Conservation (phyloP, 768 basidiomycete genomes). For the Naganishia vishniacii region DNA sequence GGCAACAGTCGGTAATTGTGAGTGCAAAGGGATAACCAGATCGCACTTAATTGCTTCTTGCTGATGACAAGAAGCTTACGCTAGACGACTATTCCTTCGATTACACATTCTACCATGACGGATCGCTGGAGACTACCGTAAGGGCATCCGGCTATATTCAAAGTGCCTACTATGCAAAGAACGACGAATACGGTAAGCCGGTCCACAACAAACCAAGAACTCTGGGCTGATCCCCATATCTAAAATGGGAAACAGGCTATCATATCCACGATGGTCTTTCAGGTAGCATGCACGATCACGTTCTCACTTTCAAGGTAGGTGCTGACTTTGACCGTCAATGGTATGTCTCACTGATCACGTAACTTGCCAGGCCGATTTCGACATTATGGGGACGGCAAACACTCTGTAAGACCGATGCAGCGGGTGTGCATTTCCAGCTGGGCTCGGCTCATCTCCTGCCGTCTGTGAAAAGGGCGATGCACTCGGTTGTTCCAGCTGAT, state of each 20-base stretch:
- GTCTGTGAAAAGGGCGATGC: slow-evolving; percentile 12
- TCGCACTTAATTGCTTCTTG: background rate
- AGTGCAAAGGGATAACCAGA: slow-evolving; percentile 46
- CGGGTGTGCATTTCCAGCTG: no score
- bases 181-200: slow-evolving; percentile 33
- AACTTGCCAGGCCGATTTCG: slow-evolving; percentile 12
- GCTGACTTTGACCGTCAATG: background rate
- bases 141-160: slow-evolving; percentile 33
- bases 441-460: slow-evolving; percentile 10
- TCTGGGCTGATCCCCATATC: background rate
- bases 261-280: slow-evolving; percentile 35
- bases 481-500: slow-evolving; percentile 30
- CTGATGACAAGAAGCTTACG: background rate
- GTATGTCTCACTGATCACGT: background rate
- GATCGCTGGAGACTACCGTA: slow-evolving; percentile 29
- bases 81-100: slow-evolving; percentile 27
- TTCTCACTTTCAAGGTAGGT: slow-evolving; percentile 30
- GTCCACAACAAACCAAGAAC: no score
- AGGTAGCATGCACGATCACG: slow-evolving; percentile 38
- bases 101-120: slow-evolving; percentile 32
- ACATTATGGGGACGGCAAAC: slow-evolving; percentile 37
- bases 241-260: slow-evolving; percentile 21
- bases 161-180: slow-evolving; percentile 26
- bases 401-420: slow-evolving; percentile 15
- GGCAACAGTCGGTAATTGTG: slow-evolving; percentile 32